Base-by-base conservation (phyloP, 2,329 filamentous ascomycete species). In the Anisogramma anomala region DNA sequence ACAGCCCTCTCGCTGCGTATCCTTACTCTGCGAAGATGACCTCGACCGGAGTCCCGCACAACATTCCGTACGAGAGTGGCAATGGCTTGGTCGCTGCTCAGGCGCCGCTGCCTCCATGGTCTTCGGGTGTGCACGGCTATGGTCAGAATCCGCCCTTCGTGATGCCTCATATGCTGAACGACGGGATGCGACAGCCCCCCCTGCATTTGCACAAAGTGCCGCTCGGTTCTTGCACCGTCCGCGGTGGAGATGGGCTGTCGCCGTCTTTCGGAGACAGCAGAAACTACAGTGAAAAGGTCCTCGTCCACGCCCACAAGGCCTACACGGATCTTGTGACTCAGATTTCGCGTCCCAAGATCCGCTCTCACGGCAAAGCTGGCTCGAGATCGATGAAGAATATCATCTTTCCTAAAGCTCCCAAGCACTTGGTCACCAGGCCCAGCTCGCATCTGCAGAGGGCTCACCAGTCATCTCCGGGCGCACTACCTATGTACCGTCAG, bases 311-410 rank as follows among this genome's bases (percentile, higher is more conserved):
- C n/a, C 79, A 87, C 55, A 69, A 70, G 49, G 72, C 79, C 23
- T 88, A 88, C 58, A 67, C 82, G 35, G 79, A 85, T 48, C 68
- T 89, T 6, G 62, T 88, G 3, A 63, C 75, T 8, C 76, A 74
- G 48, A 65, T 84, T 6, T 76, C 82, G 46, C 69, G 74, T 39
- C 66, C 65, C 15, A 77, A 74, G 43, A 77, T 68, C 51, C 58
- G 64, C 2, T 61, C 62, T 8, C 56, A 63, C 14, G 55, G 56
- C 14, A 65, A 63, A 46, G 54, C 55, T 15, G 56, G 58, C 18
- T 57, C 61, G 18, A 34, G 61, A 9, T 60, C 64, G 11, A 60
- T 67, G 1, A 75, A 67, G 50, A 65, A 71, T 52, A 59, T 71
- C 25, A 68, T 76, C 27, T 76, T 74, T 50, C 71, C 73, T 1